Evolutionary conservation across 257 asterid species (phyloP), one percentile per base, ranked within the genome.

Genomic region (Nyctanthes arbortristis): DNA sequence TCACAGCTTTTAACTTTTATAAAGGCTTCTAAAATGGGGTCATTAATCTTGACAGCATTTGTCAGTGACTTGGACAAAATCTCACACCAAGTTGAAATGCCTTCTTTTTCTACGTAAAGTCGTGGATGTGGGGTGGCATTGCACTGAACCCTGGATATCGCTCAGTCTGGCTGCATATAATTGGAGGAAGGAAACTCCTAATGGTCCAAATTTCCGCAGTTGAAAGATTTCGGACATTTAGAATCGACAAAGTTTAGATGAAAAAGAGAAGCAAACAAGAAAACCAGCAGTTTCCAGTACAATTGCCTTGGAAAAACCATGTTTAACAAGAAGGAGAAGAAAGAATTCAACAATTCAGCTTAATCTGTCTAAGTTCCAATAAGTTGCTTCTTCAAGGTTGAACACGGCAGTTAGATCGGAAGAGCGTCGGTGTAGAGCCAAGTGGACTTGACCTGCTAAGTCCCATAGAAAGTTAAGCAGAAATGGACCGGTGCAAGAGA

Each of bases 161-260:
- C 90, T 18, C 90, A 88, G 0, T 49, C 61, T 0, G 72, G 65
- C 7, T 20, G 29, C 0, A 27, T 2, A 4, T 5, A 1, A 20
- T 25, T 7, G 13, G 78, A 8, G 40, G 77, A 63, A 2, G 95
- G 88, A 22, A 77, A 80, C 14, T 16, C 45, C 3, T 84, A 40
- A 45, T 25, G 1, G 27, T 66, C 63, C 4, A 82, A 31, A 3
- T 57, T 2, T 54, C 79, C 76, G 66, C 96, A 82, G 12, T 1
- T 0, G 45, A 80, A 83, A 5, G 80, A 80, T 0, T 16, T 11
- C 4, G 28, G 78, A 75, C 88, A 83, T 0, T 5, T 37, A 1
- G 81, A 75, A 57, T 55, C 61, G 13, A 76, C 80, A 40, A 22
- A 30, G 4, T 14, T 29, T 14, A 67, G 29, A 22, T 49, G 20